phyloP scores from a whole-genome alignment of 1,284 basidiomycete genomes.

The Meripilus lineatus region DNA sequence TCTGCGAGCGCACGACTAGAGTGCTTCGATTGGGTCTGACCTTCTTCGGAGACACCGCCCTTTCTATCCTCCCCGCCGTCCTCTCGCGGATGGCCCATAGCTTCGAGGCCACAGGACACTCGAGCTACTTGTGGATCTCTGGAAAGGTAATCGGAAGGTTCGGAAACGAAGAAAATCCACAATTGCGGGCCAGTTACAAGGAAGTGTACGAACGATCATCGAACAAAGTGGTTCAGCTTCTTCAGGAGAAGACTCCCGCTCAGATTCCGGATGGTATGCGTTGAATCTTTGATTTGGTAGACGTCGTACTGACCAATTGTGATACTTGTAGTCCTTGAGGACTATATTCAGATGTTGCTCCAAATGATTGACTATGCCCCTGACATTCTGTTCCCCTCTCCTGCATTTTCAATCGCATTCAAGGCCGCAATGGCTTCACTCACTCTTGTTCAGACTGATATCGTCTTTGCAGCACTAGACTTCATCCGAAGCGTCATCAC shows the following conservation, averaged over 20 bases:
- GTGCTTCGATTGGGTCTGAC: slow-evolving; percentile 80
- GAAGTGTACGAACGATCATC: slow-evolving; percentile 76
- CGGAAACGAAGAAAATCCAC: slow-evolving; percentile 54
- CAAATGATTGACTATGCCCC: slow-evolving; percentile 69
- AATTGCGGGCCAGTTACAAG: slow-evolving; percentile 52
- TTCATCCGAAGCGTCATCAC: slow-evolving; percentile 70
- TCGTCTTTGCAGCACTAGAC: slow-evolving; percentile 79
- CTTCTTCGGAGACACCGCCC: slow-evolving; percentile 72
- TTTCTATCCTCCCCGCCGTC: slow-evolving; percentile 67
- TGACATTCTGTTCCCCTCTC: slow-evolving; percentile 73
- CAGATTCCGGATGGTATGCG: slow-evolving; percentile 78
- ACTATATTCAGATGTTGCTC: slow-evolving; percentile 83
- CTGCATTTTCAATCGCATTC: slow-evolving; percentile 73
- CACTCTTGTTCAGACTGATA: slow-evolving; percentile 75
- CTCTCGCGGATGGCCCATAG: slow-evolving; percentile 71
- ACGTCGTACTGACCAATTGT: slow-evolving; percentile 3
- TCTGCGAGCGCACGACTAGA: slow-evolving; percentile 86
- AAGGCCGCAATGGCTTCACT: slow-evolving; percentile 73
- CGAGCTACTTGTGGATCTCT: slow-evolving; percentile 93
- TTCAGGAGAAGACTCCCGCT: slow-evolving; percentile 62
- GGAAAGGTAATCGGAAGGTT: slow-evolving; percentile 79
- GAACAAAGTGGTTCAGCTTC: slow-evolving; percentile 57
- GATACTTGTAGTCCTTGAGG: slow-evolving; percentile 78
- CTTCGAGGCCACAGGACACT: slow-evolving; percentile 81
- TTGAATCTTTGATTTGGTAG: neutral